Evolutionary conservation across 2,329 filamentous ascomycete genomes (phyloP).

Genomic region (Pseudogymnoascus sp.): DNA sequence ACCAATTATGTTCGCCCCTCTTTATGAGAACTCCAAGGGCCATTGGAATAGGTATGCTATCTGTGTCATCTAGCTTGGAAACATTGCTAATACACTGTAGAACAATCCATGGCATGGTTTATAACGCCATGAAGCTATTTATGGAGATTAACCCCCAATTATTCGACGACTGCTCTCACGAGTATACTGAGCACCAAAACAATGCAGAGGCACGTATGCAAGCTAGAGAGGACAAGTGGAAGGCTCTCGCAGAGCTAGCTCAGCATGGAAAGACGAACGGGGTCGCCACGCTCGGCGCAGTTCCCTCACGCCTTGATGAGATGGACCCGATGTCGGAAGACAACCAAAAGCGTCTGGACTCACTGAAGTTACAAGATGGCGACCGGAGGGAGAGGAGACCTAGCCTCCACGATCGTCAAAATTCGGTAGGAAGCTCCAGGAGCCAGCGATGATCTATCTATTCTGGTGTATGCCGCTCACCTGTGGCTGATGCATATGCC

Average conservation of each 20-base stretch:
- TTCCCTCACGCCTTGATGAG: slow-evolving; percentile 58
- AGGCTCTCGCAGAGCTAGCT: slow-evolving; percentile 73
- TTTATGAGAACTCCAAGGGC: slow-evolving; percentile 98
- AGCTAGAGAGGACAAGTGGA: slow-evolving; percentile 81
- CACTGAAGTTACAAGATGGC: slow-evolving; percentile 81
- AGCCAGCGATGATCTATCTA: slow-evolving; percentile 29
- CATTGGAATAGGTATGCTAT: slow-evolving; percentile 87
- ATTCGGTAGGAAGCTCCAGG: slow-evolving; percentile 43
- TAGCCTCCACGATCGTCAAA: slow-evolving; percentile 51
- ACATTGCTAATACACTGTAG: slow-evolving; percentile 43
- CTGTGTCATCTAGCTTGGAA: neutral
- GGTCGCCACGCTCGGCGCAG: slow-evolving; percentile 31
- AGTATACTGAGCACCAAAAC: slow-evolving; percentile 95
- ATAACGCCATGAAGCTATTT: slow-evolving; percentile 99
- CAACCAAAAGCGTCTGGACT: slow-evolving; percentile 80
- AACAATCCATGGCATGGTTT: slow-evolving; percentile 99
- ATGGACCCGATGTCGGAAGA: slow-evolving; percentile 73
- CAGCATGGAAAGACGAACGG: slow-evolving; percentile 53
- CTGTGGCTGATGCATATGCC: neutral
- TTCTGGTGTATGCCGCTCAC: slow-evolving; percentile 1
- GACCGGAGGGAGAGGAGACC: slow-evolving; percentile 51
- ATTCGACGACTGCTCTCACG: slow-evolving; percentile 96
- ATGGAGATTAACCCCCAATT: slow-evolving; percentile 99
- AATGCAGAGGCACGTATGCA: slow-evolving; percentile 79
- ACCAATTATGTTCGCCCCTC: slow-evolving; percentile 96